phyloP scores from a whole-genome alignment of 1,284 basidiomycete species.

The Pyrrhoderma lamaoense region DNA sequence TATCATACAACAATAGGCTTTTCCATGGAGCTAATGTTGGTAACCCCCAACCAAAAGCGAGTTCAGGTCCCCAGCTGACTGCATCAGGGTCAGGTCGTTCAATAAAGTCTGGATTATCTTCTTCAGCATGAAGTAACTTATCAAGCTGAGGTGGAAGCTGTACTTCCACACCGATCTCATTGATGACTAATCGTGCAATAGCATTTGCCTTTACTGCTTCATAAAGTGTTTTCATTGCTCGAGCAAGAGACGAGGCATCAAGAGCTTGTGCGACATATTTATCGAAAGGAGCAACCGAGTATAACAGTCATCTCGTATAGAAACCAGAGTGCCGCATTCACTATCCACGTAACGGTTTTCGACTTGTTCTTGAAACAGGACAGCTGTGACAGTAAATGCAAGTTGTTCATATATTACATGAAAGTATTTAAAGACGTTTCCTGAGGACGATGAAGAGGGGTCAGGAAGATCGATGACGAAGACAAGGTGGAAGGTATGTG shows the following conservation, averaged over 20 bases:
- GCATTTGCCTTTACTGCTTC: slow-evolving; percentile 65
- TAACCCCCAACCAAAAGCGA: slow-evolving; percentile 62
- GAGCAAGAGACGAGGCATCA: slow-evolving; percentile 61
- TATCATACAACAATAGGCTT: slow-evolving; percentile 68
- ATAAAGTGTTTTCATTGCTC: slow-evolving; percentile 67
- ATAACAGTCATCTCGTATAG: slow-evolving; percentile 53
- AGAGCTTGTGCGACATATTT: slow-evolving; percentile 54
- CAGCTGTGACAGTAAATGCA: slow-evolving; percentile 81
- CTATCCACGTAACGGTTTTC: slow-evolving; percentile 73
- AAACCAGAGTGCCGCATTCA: slow-evolving; percentile 63
- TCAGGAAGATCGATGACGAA: slow-evolving; percentile 87
- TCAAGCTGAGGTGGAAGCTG: slow-evolving; percentile 77
- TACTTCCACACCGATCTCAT: slow-evolving; percentile 70
- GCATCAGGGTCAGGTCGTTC: slow-evolving; percentile 44
- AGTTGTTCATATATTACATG: slow-evolving; percentile 84
- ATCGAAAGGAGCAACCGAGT: slow-evolving; percentile 44
- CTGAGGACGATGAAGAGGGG: slow-evolving; percentile 70
- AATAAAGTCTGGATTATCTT: slow-evolving; percentile 36
- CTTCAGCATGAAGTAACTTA: slow-evolving; percentile 54
- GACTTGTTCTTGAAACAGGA: slow-evolving; percentile 83
- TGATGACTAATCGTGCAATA: slow-evolving; percentile 69
- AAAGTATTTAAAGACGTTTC: slow-evolving; percentile 71
- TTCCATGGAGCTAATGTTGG: slow-evolving; percentile 88
- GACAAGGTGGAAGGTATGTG: slow-evolving; percentile 84
- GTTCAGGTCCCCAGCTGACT: slow-evolving; percentile 60